Evolutionary conservation across 2,329 filamentous ascomycete genomes (phyloP).

Genomic region (Raffaelea arxii): DNA sequence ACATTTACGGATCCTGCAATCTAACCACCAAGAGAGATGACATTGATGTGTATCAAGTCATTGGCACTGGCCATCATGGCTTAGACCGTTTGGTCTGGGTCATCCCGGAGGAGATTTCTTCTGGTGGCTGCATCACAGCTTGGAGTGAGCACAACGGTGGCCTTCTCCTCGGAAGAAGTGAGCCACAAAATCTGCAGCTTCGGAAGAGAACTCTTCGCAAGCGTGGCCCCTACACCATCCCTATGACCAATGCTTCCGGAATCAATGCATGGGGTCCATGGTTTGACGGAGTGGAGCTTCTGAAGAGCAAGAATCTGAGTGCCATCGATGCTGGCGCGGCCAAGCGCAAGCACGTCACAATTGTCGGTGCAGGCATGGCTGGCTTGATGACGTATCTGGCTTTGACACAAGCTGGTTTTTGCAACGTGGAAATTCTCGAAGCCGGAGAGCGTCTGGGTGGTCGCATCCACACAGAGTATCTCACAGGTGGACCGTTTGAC

Average conservation of each 20-base stretch:
- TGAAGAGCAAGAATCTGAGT: constrained; percentile 43
- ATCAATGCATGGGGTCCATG: constrained; percentile 44
- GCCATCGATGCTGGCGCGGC: constrained; percentile 40
- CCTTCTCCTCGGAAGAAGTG: constrained; percentile 10
- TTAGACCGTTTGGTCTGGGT: constrained; percentile 11
- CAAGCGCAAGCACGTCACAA: constrained; percentile 51
- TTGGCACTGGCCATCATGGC: constrained; percentile 5
- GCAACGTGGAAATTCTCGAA: constrained; percentile 53
- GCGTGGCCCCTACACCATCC: constrained; percentile 20
- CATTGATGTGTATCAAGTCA: constrained; percentile 7
- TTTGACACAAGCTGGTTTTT: constrained; percentile 43
- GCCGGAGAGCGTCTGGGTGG: constrained; percentile 51
- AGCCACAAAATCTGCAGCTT: constrained; percentile 15
- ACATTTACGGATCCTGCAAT: constrained; percentile 10
- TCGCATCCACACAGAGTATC: constrained; percentile 53
- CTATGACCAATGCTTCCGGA: constrained; percentile 41
- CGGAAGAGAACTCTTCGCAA: constrained; percentile 5
- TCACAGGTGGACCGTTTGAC: constrained; percentile 47
- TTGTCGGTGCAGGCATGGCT: constrained; percentile 56
- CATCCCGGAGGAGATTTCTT: constrained; percentile 6
- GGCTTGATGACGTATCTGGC: constrained; percentile 50
- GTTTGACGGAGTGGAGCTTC: constrained; percentile 55
- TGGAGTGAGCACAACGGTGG: constrained; percentile 7
- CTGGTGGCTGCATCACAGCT: constrained; percentile 11
- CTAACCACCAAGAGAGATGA: background rate